Evolutionary conservation across 1,139 yeast species (phyloP).

Genomic region (Suhomyces maxii): DNA sequence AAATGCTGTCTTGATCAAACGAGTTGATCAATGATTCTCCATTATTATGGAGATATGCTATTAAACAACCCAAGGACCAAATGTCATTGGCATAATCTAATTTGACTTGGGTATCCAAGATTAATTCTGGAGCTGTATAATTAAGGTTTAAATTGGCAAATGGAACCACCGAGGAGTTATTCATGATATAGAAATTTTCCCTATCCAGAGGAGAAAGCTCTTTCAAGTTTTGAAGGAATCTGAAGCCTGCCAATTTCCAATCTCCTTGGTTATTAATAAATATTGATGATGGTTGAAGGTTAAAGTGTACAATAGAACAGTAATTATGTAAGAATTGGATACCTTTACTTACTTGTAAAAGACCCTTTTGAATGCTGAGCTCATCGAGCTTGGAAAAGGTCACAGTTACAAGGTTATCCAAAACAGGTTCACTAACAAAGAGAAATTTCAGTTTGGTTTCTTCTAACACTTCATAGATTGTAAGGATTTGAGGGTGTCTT

Average conservation of each 20-base stretch:
- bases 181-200: slow-evolving; percentile 59
- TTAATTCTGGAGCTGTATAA: slow-evolving; percentile 74
- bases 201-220: slow-evolving; percentile 49
- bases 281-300: slow-evolving; percentile 75
- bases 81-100: slow-evolving; percentile 73
- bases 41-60: slow-evolving; percentile 61
- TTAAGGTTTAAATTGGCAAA: slow-evolving; percentile 72
- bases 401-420: slow-evolving; percentile 57
- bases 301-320: slow-evolving; percentile 74
- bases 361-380: slow-evolving; percentile 79
- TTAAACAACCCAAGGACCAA: slow-evolving; percentile 77
- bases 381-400: slow-evolving; percentile 53
- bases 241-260: slow-evolving; percentile 87
- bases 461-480: slow-evolving; percentile 83
- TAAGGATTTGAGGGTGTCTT: slow-evolving; percentile 84
- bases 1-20: slow-evolving; percentile 46
- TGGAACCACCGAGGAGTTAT: slow-evolving; percentile 75
- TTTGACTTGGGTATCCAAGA: slow-evolving; percentile 51
- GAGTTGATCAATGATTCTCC: slow-evolving; percentile 51
- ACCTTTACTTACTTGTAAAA: slow-evolving; percentile 76
- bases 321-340: slow-evolving; percentile 77
- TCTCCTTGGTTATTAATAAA: slow-evolving; percentile 83
- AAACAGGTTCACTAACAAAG: slow-evolving; percentile 83
- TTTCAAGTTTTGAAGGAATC: slow-evolving; percentile 57
- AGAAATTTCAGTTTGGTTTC: slow-evolving; percentile 75